These are phyloP conservation scores for Calonectria pteridis DNA, from an alignment of 2,329 filamentous ascomycete genomes.

Conservation along the genomic window DNA sequence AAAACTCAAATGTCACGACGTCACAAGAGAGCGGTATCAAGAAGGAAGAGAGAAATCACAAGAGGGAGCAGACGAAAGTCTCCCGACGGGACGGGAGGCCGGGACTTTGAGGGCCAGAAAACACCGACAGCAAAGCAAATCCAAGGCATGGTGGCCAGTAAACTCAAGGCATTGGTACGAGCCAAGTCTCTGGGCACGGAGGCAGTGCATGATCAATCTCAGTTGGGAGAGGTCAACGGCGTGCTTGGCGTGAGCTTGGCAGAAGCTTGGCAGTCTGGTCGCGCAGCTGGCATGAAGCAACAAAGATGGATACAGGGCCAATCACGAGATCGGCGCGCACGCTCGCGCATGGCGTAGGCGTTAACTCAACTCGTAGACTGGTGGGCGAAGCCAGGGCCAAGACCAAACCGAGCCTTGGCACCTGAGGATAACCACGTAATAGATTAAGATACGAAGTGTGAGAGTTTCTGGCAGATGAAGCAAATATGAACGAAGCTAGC, in stretches of 20 bases:
- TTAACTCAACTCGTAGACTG: background rate
- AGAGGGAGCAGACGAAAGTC: background rate
- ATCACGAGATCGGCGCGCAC: background rate
- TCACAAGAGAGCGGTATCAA: background rate
- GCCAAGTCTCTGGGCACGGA: constrained; percentile 44
- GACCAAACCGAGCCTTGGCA: background rate
- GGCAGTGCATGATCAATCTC: constrained; percentile 41
- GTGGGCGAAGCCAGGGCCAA: constrained; percentile 1
- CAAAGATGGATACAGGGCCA: background rate
- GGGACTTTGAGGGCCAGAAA: constrained; percentile 18
- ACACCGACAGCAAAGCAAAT: constrained; percentile 1
- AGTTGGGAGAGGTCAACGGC: background rate
- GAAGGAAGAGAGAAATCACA: background rate
- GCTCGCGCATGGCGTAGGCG: background rate
- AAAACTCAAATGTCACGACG: background rate
- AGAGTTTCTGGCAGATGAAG: constrained; percentile 1
- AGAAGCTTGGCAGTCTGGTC: constrained; percentile 3
- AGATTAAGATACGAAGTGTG: background rate
- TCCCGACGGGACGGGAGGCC: background rate
- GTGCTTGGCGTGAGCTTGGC: constrained; percentile 14
- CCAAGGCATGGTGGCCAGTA: constrained; percentile 7
- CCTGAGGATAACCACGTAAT: background rate
- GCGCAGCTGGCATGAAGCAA: background rate
- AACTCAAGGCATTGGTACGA: constrained; percentile 35
- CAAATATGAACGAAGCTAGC: background rate